Base-by-base conservation (phyloP, 495 filamentous ascomycete genomes). In the Penicillium desertorum region DNA sequence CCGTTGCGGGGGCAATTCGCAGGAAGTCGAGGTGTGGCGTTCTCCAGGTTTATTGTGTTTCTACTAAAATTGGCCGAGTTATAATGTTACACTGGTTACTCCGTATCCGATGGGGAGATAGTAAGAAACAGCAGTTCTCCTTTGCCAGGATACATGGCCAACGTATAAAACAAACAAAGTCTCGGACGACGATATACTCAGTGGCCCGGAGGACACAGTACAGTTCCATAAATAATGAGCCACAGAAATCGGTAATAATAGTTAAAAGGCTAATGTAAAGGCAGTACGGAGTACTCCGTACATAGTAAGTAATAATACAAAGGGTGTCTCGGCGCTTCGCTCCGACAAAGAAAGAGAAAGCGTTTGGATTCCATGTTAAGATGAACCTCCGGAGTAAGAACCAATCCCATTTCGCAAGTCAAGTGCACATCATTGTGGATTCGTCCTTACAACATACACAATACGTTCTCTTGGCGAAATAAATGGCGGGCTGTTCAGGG, bases 401-500 rank as follows among this genome's bases (percentile, higher is more conserved):
- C 34, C 45, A 41, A 27, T 51, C 54, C 46, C 32, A 50, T 57
- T 57, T 50, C 36, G 25, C 46, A 50, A 19, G 54, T 50, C 32
- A 41, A 50, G 54, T 57, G 54, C 54, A 56, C 54, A 57, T 50
- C 54, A 48, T 32, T 32, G 45, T 56, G 34, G 45, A 22, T 55
- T 55, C n/a, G 43, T n/a, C 61, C 52, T 57, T 60, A 45, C 58
- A 52, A 23, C 36, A 43, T 60, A 45, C 62, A 52, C 23, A 36
- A 43, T 59, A 44, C 46, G 36, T 53, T 44, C 29, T 52, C 46
- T 56, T 64, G 56, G 54, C 52, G 58, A 49, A 62, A 62, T 56
- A 39, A 45, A 59, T 62, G 54, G 51, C 61, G 66, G 66, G 58
- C 52, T 62, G 53, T 59, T 69, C 66, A 69, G 66, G 66, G 66